Base-by-base conservation (phyloP, 2,329 filamentous ascomycete genomes). In the Epichloe gansuensis region DNA sequence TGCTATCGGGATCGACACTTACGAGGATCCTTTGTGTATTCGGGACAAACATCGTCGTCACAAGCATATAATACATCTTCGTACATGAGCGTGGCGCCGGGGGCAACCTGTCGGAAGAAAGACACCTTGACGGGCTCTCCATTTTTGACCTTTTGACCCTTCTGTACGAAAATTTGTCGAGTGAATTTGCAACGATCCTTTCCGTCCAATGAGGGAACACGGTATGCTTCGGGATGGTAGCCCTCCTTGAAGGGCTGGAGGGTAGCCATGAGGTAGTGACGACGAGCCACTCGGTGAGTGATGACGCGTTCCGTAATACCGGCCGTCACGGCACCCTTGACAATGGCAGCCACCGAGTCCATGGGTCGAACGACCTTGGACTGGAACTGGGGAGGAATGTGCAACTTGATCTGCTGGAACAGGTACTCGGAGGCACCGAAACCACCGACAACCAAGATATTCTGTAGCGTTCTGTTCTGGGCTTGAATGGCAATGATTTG, bases 151-250 rank as follows among this genome's bases (percentile, higher is more conserved):
- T 94, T 86, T 69, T 98, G 93, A 15, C 93, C 93, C 74, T 96
- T 97, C 64, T 96, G 93, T 58, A 98, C 91, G 61, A 97, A 98
- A 52, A 98, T 97, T 66, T 98, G 93, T 51, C 93, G 78, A 1
- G 93, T 97, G 67, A 97, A 97, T 73, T 97, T 97, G 84, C 93
- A 98, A 55, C 93, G 82, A 64, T 98, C 93, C 69, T 96, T 95
- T 63, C 93, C 93, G 62, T 98, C 93, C 52, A 98, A 78, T 56
- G 88, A 95, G 17, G 93, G 93, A 25, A 97, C 93, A 65, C 93
- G 89, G 74, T 97, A 98, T 50, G 94, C 90, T 69, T 98, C 93
- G 11, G 93, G 93, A 67, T 98, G 93, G 68, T 97, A 94, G 17
- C 93, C 93, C 68, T 97, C 93, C 71, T 97, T 97, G 77, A 98